These are phyloP conservation scores for Thinopyrum elongatum DNA, from an alignment of 176 grass and related monocot species.

Conservation along the genomic window DNA sequence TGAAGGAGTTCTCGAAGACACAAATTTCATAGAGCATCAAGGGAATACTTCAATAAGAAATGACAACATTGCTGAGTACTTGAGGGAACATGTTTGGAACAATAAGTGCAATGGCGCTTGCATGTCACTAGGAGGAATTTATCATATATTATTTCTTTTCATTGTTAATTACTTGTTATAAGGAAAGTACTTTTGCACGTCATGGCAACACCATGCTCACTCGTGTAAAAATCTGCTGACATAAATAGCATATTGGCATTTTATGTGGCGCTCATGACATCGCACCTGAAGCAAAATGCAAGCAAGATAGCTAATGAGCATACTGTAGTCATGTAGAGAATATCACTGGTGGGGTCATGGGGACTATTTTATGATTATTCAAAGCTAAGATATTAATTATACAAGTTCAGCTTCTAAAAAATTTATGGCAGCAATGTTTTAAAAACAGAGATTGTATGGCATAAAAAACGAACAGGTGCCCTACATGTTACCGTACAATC, in stretches of 20 bases:
- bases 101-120: neutral
- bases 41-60: neutral
- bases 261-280: neutral
- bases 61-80: neutral
- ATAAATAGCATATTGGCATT: neutral
- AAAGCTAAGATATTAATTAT: neutral
- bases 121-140: slow-evolving; percentile 3
- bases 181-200: neutral
- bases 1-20: neutral
- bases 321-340: no score
- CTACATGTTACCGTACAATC: neutral
- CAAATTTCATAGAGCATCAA: neutral
- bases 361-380: neutral
- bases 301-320: neutral
- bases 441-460: neutral
- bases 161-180: slow-evolving; percentile 15
- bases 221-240: neutral
- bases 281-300: neutral
- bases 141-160: slow-evolving; percentile 1
- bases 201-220: neutral
- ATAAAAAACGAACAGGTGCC: slow-evolving; percentile 3
- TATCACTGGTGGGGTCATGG: no score
- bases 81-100: slow-evolving; percentile 14
- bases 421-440: neutral
- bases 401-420: slow-evolving; percentile 12